phyloP scores from a whole-genome alignment of 2,329 filamentous ascomycete species.

The Didymella segeticola region DNA sequence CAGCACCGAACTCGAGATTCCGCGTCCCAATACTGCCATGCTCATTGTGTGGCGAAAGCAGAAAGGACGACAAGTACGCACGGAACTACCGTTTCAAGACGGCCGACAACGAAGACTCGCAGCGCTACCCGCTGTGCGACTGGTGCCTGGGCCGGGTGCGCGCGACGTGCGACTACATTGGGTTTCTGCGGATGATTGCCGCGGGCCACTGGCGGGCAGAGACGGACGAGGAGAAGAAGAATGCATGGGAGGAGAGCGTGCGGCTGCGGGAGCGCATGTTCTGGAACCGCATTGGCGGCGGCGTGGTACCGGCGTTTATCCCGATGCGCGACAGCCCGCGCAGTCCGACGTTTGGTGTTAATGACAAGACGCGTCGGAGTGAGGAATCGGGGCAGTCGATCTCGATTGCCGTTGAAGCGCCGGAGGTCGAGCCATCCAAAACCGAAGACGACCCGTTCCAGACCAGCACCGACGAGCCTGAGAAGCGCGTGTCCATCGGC shows the following conservation, averaged over 20 bases:
- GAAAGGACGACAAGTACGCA: conserved; percentile 73
- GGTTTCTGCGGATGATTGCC: conserved; percentile 87
- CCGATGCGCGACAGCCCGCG: conserved; percentile 41
- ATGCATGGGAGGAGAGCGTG: conserved; percentile 94
- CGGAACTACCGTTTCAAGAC: conserved; percentile 89
- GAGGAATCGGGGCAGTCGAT: conserved; percentile 33
- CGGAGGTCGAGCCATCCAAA: too few relatives aligned
- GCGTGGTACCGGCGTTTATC: conserved; percentile 74
- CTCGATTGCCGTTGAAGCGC: conserved; percentile 23
- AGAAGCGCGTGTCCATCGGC: conserved; percentile 48
- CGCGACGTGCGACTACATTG: conserved; percentile 89
- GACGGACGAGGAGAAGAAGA: conserved; percentile 81
- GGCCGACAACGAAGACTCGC: conserved; percentile 83
- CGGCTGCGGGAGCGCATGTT: conserved; percentile 93
- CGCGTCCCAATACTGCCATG: conserved; percentile 71
- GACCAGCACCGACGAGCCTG: conserved; percentile 26
- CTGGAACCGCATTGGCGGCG: conserved; percentile 91
- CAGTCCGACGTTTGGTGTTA: conserved; percentile 40
- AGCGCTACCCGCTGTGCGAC: conserved; percentile 86
- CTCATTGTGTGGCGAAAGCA: conserved; percentile 84
- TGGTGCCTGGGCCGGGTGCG: conserved; percentile 86
- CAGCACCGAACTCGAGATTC: conserved; percentile 56
- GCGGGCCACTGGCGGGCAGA: conserved; percentile 91
- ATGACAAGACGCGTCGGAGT: conserved; percentile 34
- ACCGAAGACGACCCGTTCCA: conserved; percentile 46